Base-by-base conservation (phyloP, 805 yeast genomes). In the Metschnikowia vanudenii region DNA sequence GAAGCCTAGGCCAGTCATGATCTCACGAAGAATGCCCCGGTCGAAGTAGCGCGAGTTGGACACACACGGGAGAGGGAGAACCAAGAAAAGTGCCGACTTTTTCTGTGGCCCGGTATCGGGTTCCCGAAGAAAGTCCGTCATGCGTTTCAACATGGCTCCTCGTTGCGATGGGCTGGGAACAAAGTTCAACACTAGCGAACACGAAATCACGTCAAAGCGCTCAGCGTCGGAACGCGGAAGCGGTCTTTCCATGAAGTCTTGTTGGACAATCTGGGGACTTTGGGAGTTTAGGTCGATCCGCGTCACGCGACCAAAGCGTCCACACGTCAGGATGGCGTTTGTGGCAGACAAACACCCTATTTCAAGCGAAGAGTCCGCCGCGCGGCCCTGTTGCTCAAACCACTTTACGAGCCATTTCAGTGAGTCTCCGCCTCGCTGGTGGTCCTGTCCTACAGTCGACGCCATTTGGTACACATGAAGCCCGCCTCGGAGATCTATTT, bases 371-470 rank as follows among this genome's bases (percentile, higher is more conserved):
- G 36, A 56, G 4, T n/a, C n/a, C 1, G 51, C 49, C 3, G 28
- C 55, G 8, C 55, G 40, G 18, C 16, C 33, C 29, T 17, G n/a
- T 10, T 31, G 14, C 33, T 34, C 41, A 29, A 39, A 46, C 91
- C 95, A 88, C 46, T 81, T 78, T n/a, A 88, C 75, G 37, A 92
- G 68, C 57, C 82, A 73, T 54, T 84, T 87, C 2, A 96, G 89
- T 0, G 97, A 88, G 60, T 92, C 99, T 1, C 97, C 96, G 0
- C 99, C 98, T 51, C 98, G 64, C 39, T 75, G 74, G 0, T 65
- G 61, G 47, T 80, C 79, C 58, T 92, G 99, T 0, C 99, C 99
- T 41, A 81, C 80, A 1, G 85, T 78, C 1, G 96, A 88, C 0
- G 98, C 98, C 17, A 74, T 65, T 59, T 92, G 99, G 62, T 92